Conservation (phyloP, 352 stramenopile genomes). For the Phytophthora multivora region DNA sequence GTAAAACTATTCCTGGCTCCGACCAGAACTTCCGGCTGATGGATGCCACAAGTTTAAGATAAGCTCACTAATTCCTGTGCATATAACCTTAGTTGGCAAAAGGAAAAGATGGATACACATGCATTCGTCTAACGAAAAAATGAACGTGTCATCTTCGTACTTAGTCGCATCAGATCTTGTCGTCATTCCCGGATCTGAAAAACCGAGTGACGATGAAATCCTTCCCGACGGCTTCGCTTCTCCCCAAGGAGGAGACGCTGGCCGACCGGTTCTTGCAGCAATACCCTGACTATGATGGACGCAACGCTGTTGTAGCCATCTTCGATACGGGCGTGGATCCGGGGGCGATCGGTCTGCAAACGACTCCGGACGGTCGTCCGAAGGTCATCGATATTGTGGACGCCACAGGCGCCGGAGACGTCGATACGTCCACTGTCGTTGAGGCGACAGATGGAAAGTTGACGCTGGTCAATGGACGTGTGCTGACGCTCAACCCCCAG, state of each 20-base stretch:
- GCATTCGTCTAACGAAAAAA: background rate
- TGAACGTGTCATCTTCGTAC: background rate
- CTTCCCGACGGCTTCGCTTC: constrained; percentile 67
- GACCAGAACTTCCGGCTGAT: background rate
- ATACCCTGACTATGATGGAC: constrained; percentile 91
- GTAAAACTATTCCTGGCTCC: constrained; percentile 1
- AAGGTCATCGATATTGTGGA: constrained; percentile 97
- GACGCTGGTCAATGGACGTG: constrained; percentile 43
- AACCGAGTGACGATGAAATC: constrained; percentile 37
- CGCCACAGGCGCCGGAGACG: constrained; percentile 93
- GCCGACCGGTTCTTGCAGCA: constrained; percentile 76
- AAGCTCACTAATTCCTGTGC: too few relatives aligned
- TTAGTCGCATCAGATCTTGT: background rate
- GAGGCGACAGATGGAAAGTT: constrained; percentile 58
- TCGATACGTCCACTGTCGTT: constrained; percentile 84
- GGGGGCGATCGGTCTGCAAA: constrained; percentile 85
- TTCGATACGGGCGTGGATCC: constrained; percentile 97
- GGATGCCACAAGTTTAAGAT: too few relatives aligned
- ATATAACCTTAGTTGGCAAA: too few relatives aligned
- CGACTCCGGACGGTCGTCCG: constrained; percentile 82
- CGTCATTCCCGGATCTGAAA: background rate
- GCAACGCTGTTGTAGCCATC: constrained; percentile 92
- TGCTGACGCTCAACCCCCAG: constrained; percentile 77
- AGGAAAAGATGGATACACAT: too few relatives aligned
- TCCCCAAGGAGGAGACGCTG: constrained; percentile 94